These are phyloP conservation scores for Anthracocystis setariae DNA, from an alignment of 1,284 basidiomycete genomes.

Conservation along the genomic window DNA sequence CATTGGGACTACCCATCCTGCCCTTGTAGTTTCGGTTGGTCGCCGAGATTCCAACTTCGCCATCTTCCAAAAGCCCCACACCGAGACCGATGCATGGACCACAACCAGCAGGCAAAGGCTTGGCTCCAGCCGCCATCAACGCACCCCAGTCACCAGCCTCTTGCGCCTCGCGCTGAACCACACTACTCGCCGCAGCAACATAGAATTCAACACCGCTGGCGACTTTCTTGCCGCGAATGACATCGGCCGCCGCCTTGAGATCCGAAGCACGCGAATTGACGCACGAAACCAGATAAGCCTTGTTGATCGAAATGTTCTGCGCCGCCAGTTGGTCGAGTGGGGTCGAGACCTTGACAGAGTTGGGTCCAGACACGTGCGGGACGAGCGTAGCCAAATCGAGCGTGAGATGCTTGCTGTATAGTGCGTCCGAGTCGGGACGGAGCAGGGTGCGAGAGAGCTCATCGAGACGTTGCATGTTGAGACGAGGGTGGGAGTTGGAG, in stretches of 20 bases:
- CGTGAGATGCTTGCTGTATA: slow-evolving; percentile 87
- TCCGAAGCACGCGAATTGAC: slow-evolving; percentile 98
- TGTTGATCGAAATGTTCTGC: slow-evolving; percentile 84
- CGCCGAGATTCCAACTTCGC: slow-evolving; percentile 93
- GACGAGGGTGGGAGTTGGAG: slow-evolving; percentile 79
- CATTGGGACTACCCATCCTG: slow-evolving; percentile 94
- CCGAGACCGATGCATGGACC: slow-evolving; percentile 98
- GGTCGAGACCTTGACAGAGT: slow-evolving; percentile 95
- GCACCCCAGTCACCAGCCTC: slow-evolving; percentile 86
- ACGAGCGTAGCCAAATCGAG: slow-evolving; percentile 93
- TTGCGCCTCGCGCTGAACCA: slow-evolving; percentile 90
- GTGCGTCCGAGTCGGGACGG: slow-evolving; percentile 79
- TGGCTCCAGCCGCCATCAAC: slow-evolving; percentile 86
- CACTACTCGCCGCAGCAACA: slow-evolving; percentile 91
- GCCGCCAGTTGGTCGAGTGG: slow-evolving; percentile 84
- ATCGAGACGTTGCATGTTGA: slow-evolving; percentile 81
- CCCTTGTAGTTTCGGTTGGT: slow-evolving; percentile 99
- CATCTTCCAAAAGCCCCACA: slow-evolving; percentile 89
- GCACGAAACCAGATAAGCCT: slow-evolving; percentile 98
- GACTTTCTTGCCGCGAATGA: slow-evolving; percentile 84
- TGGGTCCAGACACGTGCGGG: slow-evolving; percentile 95
- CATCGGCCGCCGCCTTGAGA: slow-evolving; percentile 87
- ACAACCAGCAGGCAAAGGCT: slow-evolving; percentile 91
- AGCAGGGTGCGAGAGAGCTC: slow-evolving; percentile 73
- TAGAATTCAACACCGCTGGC: slow-evolving; percentile 93